Evolutionary conservation across 306 rosid genomes (phyloP).

Genomic region (Dryas octopetala): DNA sequence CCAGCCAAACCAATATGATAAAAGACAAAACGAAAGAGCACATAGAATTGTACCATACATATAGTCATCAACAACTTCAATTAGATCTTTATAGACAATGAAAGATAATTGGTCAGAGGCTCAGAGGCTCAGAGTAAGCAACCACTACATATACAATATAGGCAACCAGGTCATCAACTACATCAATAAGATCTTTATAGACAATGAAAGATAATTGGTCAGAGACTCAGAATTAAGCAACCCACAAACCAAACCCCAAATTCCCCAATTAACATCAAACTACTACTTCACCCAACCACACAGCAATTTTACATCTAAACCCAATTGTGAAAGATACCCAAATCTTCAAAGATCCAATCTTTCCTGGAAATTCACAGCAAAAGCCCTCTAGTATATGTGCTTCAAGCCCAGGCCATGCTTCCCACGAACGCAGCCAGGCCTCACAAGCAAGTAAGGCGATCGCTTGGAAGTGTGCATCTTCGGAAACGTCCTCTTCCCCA

Average conservation of each 20-base stretch:
- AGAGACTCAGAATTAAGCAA: background rate
- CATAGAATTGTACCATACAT: background rate
- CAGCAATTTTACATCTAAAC: background rate
- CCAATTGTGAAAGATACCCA: constrained; percentile 1
- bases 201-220: background rate
- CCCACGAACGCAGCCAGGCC: constrained; percentile 87
- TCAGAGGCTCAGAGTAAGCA: background rate
- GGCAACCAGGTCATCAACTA: background rate
- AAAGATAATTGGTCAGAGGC: background rate
- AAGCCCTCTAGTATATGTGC: constrained; percentile 44
- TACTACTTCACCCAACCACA: background rate
- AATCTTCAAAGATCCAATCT: background rate
- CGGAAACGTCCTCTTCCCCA: constrained; percentile 76
- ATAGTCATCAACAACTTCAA: background rate
- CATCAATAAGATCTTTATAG: background rate
- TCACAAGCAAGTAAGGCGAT: constrained; percentile 48
- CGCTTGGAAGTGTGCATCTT: constrained; percentile 65
- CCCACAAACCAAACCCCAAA: background rate
- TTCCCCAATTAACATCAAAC: constrained; percentile 2
- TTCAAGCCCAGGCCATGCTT: constrained; percentile 87
- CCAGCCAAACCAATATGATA: background rate
- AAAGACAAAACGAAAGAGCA: background rate
- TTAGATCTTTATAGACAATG: background rate
- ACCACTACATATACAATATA: background rate
- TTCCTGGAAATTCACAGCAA: background rate